Evolutionary conservation across 495 filamentous ascomycete genomes (phyloP).

Genomic region (Penicillium paradoxum): DNA sequence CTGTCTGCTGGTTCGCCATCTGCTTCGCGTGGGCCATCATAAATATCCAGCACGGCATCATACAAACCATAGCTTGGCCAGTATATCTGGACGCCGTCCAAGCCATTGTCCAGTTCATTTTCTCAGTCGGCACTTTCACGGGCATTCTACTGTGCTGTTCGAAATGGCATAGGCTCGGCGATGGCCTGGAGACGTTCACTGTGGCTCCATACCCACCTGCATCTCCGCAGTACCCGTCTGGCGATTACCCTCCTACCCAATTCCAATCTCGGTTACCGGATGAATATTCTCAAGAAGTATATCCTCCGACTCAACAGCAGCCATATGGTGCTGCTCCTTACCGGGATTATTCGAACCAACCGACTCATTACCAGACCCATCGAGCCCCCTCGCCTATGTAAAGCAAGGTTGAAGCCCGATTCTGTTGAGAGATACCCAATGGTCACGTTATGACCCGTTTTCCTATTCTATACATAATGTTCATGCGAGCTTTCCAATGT

Average conservation of each 20-base stretch:
- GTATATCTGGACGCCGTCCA: conserved; percentile 6
- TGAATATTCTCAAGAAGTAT: background rate
- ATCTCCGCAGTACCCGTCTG: conserved; percentile 13
- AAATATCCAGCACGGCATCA: conserved; percentile 16
- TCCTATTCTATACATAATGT: background rate
- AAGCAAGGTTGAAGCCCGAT: background rate
- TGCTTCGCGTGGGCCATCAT: conserved; percentile 14
- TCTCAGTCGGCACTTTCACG: conserved; percentile 17
- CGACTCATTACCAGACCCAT: background rate
- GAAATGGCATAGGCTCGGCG: conserved; percentile 17
- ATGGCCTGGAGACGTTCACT: conserved; percentile 1
- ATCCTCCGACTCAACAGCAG: conserved; percentile 2
- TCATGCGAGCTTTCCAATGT: too few species aligned
- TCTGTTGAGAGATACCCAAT: background rate
- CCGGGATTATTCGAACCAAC: conserved; percentile 1
- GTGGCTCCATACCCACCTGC: conserved; percentile 7
- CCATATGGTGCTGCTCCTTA: background rate
- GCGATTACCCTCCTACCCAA: conserved; percentile 1
- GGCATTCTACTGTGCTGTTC: conserved; percentile 19
- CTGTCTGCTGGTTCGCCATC: conserved; percentile 20
- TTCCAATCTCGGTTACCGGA: background rate
- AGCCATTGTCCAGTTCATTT: conserved; percentile 17
- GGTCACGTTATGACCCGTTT: background rate
- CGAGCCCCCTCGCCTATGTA: background rate
- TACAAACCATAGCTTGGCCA: background rate